Base-by-base conservation (phyloP, 2,329 filamentous ascomycete species). In the Colletotrichum costaricense region DNA sequence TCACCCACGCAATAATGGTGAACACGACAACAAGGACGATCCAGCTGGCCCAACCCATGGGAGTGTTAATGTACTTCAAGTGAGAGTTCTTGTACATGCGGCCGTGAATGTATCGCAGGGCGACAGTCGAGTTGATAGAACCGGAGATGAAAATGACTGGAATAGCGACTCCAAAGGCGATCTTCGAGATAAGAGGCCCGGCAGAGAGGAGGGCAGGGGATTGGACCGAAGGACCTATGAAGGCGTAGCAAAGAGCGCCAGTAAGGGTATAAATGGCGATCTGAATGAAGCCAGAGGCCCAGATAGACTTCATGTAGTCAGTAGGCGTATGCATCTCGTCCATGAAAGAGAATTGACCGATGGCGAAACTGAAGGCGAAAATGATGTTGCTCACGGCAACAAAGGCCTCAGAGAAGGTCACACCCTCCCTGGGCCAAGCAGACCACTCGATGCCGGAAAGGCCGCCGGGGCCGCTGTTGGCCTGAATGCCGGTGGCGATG, bases 111-210 rank as follows among this genome's bases (percentile, higher is more conserved):
- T 87, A 88, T 26, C 85, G 84, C 4, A 80, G 81, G 33, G 84
- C 81, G 14, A 87, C 85, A 1, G 84, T 86, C 33, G 84, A 86
- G 81, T 93, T 92, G 79, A 94, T 92, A 14, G 93, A 92, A 63
- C 93, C 93, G 0, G 93, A 92, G 75, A 95, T 91, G 76, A 94
- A 88, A 78, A 95, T 94, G 64, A 93, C 94, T 5, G 93, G 93
- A 5, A 93, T 84, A 0, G 92, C 93, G 75, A 94, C 81, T 35
- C 92, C 92, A 77, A 93, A 95, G 3, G 92, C 92, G 8, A 94
- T 82, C 78, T 93, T 93, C 49, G 89, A 88, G 28, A 94, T 81
- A 0, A 87, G 76, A 1, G 83, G 81, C 2, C 89, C 88, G 9
- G 92, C 90, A 0, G 91, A 93, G 8, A 93, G 88, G 8, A 95